Base-by-base conservation (phyloP, 73 alveolate species). In the Vitrella brassicaformis region DNA sequence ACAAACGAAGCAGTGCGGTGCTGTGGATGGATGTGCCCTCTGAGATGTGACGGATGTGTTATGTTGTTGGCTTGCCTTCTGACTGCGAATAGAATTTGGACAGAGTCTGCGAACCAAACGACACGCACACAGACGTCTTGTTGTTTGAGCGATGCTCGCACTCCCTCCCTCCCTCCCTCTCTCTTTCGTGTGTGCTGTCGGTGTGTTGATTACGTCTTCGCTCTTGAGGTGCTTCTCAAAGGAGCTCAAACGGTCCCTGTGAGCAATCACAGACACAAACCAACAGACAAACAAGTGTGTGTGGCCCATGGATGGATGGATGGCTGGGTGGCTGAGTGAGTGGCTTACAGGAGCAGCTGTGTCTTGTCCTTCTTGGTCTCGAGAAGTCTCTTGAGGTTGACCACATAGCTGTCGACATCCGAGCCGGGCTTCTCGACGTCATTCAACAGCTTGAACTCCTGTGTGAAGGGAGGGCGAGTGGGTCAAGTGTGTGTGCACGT, bases 391-490 rank as follows among this genome's bases (percentile, higher is more conserved):
- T 95, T 97, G 68, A 96, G 86, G 70, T 92, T 90, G 30, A 83
- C 47, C 27, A 95, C 96, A 79, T 95, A 96, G 79, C 89, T 97
- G 56, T 95, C 98, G 31, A 96, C 97, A 85, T 96, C 99, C 67
- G 96, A 83, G 84, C 99, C 99, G 27, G 99, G 99, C 79, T 89
- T 93, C 80, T 96, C 98, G 27, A 96, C 98, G 80, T 96, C 97
- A 84, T 92, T 94, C 80, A 95, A 72, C 47, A 89, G 87, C 87
- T 81, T 85, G 98, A 94, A 93, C 88, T 96, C 97, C 89, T 92
- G 56, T 14, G 14, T 4, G 56, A n/a, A n/a, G n/a, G n/a, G n/a
- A n/a, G n/a, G n/a, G n/a, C n/a, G n/a, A n/a, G n/a, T n/a, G n/a
- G n/a, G n/a, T n/a, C n/a, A n/a, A n/a, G n/a, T n/a, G n/a, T n/a